Conservation (phyloP, 2,329 filamentous ascomycete genomes). For the Arthrinium phaeospermum region DNA sequence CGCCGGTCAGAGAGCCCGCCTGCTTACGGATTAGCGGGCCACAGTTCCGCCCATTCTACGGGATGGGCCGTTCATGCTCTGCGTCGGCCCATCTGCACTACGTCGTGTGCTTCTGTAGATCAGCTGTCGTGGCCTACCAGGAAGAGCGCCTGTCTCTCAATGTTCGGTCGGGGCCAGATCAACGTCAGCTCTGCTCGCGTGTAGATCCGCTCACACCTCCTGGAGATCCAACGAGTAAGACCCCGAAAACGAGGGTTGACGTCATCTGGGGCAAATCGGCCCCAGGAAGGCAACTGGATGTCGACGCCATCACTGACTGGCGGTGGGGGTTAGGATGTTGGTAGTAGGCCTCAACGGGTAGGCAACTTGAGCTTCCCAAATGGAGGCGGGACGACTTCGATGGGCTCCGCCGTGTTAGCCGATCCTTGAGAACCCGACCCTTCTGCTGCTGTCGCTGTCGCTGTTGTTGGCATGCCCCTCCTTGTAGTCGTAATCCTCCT, state of each 20-base stretch:
- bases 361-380: constrained; percentile 8
- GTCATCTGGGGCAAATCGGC: not conserved
- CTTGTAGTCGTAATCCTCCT: not conserved
- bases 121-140: not conserved
- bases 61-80: not conserved
- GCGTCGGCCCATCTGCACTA: not conserved
- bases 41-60: not conserved
- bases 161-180: not conserved
- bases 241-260: not conserved
- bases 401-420: not conserved
- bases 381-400: not conserved
- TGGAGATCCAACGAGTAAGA: not conserved
- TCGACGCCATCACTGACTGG: not conserved
- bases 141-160: not conserved
- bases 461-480: not conserved
- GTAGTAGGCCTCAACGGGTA: not conserved
- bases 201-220: not conserved
- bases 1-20: not conserved
- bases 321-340: no score
- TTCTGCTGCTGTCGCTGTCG: not conserved
- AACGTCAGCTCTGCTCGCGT: not conserved
- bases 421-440: not conserved
- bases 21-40: not conserved
- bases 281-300: not conserved
- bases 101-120: not conserved